Evolutionary conservation across 1,139 yeast genomes (phyloP), one percentile per base, ranked within the genome.

Genomic region (Geotrichum histeridarum): DNA sequence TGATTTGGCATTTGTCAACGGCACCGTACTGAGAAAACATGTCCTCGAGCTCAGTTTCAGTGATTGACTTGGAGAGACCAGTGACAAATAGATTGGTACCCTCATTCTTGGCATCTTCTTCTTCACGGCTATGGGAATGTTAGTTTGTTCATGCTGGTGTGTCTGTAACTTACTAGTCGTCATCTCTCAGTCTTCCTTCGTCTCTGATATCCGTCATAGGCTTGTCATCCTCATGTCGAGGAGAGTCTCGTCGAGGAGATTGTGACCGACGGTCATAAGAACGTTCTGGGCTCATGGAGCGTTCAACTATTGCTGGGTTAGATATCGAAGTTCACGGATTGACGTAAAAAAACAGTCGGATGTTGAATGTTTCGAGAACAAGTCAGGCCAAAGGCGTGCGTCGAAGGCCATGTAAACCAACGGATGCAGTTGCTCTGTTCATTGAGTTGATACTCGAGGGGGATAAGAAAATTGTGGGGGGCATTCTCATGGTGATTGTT

Each of bases 71-170:
- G 15, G 72, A 60, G 49, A 71, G 56, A 3, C 75, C 75, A n/a
- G 73, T 66, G 17, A 71, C 74, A 59, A 70, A 72, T 54, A 71
- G 58, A 55, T 71, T 71, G 51, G 73, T 70, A 3, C 74, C 74
- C 48, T 65, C 69, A 56, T 70, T 70, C 42, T 57, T 59, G 15
- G 66, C 63, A 41, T 67, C 72, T 12, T 52, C 58, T 9, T 58
- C 61, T 7, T 61, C 63, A 35, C 36, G 39, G 48, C 46, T 44
- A 50, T 3, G 15, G 30, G n/a, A 11, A 4, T 35, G n/a, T 35
- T 35, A 35, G 44, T 6, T 18, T 8, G n/a, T n/a, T n/a, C n/a
- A n/a, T n/a, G n/a, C n/a, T n/a, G n/a, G 6, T 12, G 27, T 38
- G 27, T 12, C 17, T 12, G 22, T 14, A 11, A 4, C 42, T 11